phyloP scores from a whole-genome alignment of 495 filamentous ascomycete species.

The Wilcoxina mikolae region DNA sequence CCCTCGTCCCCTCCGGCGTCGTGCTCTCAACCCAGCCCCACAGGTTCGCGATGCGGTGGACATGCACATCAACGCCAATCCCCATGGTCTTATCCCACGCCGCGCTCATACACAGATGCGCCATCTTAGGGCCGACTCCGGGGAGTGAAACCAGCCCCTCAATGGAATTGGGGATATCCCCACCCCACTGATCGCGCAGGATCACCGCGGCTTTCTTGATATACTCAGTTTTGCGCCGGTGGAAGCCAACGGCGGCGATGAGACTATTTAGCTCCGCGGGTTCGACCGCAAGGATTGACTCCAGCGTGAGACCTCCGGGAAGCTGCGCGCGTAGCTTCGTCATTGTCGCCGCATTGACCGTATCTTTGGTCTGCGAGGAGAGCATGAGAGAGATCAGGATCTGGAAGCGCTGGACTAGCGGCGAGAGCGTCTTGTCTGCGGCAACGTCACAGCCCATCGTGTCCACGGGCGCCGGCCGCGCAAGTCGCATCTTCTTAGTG shows the following conservation, averaged over 20 bases:
- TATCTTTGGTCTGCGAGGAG: conserved; percentile 93
- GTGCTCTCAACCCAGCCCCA: conserved; percentile 71
- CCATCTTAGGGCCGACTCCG: conserved; percentile 96
- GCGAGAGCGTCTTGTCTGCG: conserved; percentile 37
- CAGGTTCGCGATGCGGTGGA: conserved; percentile 83
- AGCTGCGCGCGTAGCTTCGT: conserved; percentile 59
- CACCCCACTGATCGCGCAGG: conserved; percentile 48
- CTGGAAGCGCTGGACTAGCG: conserved; percentile 61
- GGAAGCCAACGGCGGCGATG: conserved; percentile 89
- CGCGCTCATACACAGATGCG: conserved; percentile 68
- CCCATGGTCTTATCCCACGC: conserved; percentile 46
- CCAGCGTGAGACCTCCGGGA: conserved; percentile 52
- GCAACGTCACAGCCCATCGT: conserved; percentile 93
- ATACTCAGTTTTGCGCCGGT: conserved; percentile 78
- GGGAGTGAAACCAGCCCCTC: conserved; percentile 66
- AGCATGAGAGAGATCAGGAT: conserved; percentile 90
- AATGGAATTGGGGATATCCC: conserved; percentile 74
- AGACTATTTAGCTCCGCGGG: conserved; percentile 57
- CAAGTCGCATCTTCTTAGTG: conserved; percentile 62
- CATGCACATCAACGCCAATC: conserved; percentile 54
- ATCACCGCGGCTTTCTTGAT: conserved; percentile 66
- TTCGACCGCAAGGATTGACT: conserved; percentile 62
- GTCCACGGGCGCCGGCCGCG: conserved; percentile 75
- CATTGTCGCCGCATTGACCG: conserved; percentile 79
- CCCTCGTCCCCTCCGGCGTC: conserved; percentile 71